A percentile compares a stretch with the other conserved stretches of the same genome.
Evolutionary conservation across 192 early-diverging fungal genomes (phyloP).

Genomic region (Mortierella hygrophila): DNA sequence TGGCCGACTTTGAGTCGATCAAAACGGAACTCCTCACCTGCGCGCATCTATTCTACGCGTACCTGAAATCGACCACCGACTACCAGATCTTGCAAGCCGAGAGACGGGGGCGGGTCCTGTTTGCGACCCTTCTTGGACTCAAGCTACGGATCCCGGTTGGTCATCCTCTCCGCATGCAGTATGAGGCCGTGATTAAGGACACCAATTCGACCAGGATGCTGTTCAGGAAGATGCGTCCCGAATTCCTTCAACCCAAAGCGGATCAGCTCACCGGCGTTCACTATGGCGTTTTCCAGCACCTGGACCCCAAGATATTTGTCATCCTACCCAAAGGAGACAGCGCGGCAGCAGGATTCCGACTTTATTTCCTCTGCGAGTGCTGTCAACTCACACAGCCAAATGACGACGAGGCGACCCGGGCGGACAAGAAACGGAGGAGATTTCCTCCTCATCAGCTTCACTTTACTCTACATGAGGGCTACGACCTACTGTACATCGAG

Average conservation of each 20-base stretch:
- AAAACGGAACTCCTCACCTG: constrained; percentile 1
- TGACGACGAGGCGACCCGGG: neutral
- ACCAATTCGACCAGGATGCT: constrained; percentile 13
- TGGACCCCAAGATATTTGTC: constrained; percentile 16
- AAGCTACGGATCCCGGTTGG: neutral
- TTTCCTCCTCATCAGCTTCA: constrained; percentile 13
- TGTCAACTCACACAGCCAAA: constrained; percentile 4
- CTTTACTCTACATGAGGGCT: constrained; percentile 15
- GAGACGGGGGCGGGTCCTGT: neutral
- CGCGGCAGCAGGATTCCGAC: constrained; percentile 5
- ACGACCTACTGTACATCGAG: constrained; percentile 10
- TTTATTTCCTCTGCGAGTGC: constrained; percentile 21
- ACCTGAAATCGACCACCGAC: constrained; percentile 8
- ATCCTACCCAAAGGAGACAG: constrained; percentile 15
- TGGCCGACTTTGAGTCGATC: constrained; percentile 4
- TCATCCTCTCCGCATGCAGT: constrained; percentile 12
- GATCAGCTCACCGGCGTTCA: constrained; percentile 16
- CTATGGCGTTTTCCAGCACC: constrained; percentile 13
- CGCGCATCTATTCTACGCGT: constrained; percentile 3
- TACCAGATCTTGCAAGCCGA: constrained; percentile 19
- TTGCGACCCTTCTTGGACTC: neutral
- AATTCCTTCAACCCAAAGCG: constrained; percentile 7
- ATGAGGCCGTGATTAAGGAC: constrained; percentile 5
- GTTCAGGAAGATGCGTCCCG: constrained; percentile 11
- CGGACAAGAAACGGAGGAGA: neutral